Evolutionary conservation across 106 monocot species (phyloP), one percentile per base, ranked within the genome.

Genomic region (Dendrobium officinale): DNA sequence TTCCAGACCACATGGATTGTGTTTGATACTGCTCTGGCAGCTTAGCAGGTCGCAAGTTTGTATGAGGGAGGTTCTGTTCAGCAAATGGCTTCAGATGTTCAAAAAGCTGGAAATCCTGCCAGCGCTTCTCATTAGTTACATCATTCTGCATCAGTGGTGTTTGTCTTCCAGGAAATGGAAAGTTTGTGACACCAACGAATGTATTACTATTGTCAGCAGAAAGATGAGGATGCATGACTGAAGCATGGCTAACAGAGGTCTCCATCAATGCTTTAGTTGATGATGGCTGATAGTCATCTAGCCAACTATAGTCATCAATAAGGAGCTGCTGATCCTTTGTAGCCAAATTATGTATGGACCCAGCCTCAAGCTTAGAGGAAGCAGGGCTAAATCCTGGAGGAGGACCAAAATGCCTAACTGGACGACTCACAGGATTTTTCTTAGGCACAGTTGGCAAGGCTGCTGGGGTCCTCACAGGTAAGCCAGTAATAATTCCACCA

Each of bases 251-350:
- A 3, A 72, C 61, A 26, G 77, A 81, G 67, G 82, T 78, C 66
- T 78, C 88, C 19, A n/a, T 75, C 37, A 48, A 72, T 9, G 4
- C 42, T 79, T 80, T 82, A 6, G 67, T 75, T 55, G 86, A 73
- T 43, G 91, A 81, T 64, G 85, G 54, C 49, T 88, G 83, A 83
- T 93, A 93, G 15, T 87, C 92, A 87, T 99, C 94, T 45, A 99
- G 68, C 94, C 94, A 99, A 77, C 91, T 86, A 80, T 93, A 93
- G 67, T 99, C 98, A 88, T 95, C 92, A 33, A 86, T 72, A 8
- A 83, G 82, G 80, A 78, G 44, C 22, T 79, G 75, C 45, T 81
- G 79, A 7, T 86, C 82, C 54, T 84, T 81, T 18, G 64, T 9
- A 22, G 22, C 47, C 31, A 64, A 75, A 72, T 45, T 79, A 31